Conservation (phyloP, 768 basidiomycete genomes). For the Mycena belliarum region DNA sequence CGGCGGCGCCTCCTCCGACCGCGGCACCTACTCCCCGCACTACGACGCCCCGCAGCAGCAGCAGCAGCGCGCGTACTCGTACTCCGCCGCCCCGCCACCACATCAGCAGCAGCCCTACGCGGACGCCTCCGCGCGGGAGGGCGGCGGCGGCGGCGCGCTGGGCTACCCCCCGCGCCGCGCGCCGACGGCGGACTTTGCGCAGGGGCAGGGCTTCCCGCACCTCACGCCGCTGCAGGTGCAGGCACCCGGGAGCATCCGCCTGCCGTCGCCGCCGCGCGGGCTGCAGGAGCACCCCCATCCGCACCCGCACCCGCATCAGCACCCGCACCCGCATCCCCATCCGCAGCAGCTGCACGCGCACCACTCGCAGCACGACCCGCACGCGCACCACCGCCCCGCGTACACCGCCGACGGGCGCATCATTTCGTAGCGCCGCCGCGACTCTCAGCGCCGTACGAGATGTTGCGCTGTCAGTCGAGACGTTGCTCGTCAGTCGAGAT, state of each 20-base stretch:
- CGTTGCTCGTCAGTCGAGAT: no score
- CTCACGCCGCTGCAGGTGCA: not conserved
- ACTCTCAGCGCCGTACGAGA: no score
- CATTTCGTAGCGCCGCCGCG: conserved; percentile 1
- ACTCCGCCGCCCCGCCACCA: not conserved
- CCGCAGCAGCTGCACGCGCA: not conserved
- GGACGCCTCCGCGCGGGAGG: not conserved
- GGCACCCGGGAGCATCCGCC: conserved; percentile 6
- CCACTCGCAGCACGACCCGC: conserved; percentile 22
- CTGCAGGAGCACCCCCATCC: conserved; percentile 9
- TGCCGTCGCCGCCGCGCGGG: conserved; percentile 21
- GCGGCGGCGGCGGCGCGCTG: not conserved
- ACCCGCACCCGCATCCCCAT: not conserved
- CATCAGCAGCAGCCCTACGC: no score
- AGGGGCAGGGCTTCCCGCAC: not conserved
- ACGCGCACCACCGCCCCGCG: conserved; percentile 13
- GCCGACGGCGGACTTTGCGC: conserved; percentile 6
- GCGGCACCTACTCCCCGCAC: not conserved
- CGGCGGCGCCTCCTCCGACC: not conserved
- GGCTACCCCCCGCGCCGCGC: conserved; percentile 10
- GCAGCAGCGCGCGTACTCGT: no score
- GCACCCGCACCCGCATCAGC: no score
- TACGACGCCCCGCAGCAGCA: not conserved
- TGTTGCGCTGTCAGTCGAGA: no score
- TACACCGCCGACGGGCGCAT: conserved; percentile 19